phyloP scores from a whole-genome alignment of 1,139 yeast species.

The Nadsonia starkeyi-henricii region DNA sequence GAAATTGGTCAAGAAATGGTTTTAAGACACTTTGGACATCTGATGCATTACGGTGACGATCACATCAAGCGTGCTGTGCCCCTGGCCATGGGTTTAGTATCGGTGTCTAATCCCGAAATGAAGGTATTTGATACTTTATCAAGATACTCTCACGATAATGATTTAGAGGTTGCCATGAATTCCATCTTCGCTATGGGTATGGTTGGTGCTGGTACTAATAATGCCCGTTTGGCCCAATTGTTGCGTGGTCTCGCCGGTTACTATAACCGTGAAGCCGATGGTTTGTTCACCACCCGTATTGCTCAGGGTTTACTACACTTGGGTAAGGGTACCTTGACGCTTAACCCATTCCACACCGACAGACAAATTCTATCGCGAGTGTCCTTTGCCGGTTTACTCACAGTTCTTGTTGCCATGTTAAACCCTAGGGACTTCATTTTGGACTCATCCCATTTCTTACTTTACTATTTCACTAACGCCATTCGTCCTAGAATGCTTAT shows the following conservation, averaged over 20 bases:
- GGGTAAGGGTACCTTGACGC: slow-evolving; percentile 88
- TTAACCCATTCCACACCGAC: slow-evolving; percentile 83
- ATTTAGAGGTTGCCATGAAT: slow-evolving; percentile 85
- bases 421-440: slow-evolving; percentile 67
- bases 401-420: slow-evolving; percentile 70
- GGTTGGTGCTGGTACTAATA: slow-evolving; percentile 97
- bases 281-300: slow-evolving; percentile 82
- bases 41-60: slow-evolving; percentile 95
- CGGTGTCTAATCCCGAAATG: slow-evolving; percentile 92
- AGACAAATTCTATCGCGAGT: slow-evolving; percentile 79
- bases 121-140: slow-evolving; percentile 93
- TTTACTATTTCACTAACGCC: slow-evolving; percentile 79
- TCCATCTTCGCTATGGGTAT: slow-evolving; percentile 95
- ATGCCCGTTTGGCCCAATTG: slow-evolving; percentile 93
- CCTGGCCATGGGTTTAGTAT: slow-evolving; percentile 89
- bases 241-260: slow-evolving; percentile 89
- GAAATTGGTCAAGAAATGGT: slow-evolving; percentile 97
- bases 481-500: slow-evolving; percentile 87
- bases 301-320: slow-evolving; percentile 91
- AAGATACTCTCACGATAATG: slow-evolving; percentile 91
- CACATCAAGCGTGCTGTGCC: slow-evolving; percentile 92
- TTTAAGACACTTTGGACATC: slow-evolving; percentile 88
- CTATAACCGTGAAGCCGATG: slow-evolving; percentile 81
- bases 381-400: slow-evolving; percentile 77
- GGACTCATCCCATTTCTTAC: slow-evolving; percentile 57